Conservation (phyloP, 345 rosid species). For the Eucalyptus sideroxylon region DNA sequence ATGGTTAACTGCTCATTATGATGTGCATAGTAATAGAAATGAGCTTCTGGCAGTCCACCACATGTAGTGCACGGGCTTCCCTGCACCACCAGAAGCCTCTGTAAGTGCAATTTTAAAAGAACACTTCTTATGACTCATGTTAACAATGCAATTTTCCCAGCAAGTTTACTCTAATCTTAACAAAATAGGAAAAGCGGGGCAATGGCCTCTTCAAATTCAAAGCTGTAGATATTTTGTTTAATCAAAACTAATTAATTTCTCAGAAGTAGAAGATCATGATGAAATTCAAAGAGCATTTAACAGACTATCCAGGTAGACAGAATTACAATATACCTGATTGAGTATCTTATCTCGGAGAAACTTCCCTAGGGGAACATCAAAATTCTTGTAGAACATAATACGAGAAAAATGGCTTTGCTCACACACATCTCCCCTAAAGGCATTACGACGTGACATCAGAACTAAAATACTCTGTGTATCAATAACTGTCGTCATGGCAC, state of each 20-base stretch:
- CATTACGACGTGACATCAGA: constrained; percentile 68
- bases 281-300: neutral
- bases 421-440: constrained; percentile 56
- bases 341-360: constrained; percentile 77
- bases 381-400: constrained; percentile 79
- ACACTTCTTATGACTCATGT: neutral
- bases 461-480: constrained; percentile 85
- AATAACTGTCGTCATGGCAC: constrained; percentile 26
- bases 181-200: neutral
- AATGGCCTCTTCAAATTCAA: neutral
- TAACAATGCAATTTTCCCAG: neutral
- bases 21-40: constrained; percentile 76
- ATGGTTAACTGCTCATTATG: constrained; percentile 70
- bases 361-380: constrained; percentile 77
- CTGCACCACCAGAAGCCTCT: constrained; percentile 27
- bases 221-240: neutral
- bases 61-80: constrained; percentile 49
- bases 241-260: neutral
- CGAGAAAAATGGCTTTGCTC: constrained; percentile 94
- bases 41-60: constrained; percentile 61
- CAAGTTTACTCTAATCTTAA: neutral
- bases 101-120: neutral
- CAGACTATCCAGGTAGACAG: neutral
- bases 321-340: constrained; percentile 43
- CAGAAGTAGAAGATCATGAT: neutral